Evolutionary conservation across 345 rosid genomes (phyloP), one percentile per base, ranked within the genome.

Genomic region (Heritiera fomes): DNA sequence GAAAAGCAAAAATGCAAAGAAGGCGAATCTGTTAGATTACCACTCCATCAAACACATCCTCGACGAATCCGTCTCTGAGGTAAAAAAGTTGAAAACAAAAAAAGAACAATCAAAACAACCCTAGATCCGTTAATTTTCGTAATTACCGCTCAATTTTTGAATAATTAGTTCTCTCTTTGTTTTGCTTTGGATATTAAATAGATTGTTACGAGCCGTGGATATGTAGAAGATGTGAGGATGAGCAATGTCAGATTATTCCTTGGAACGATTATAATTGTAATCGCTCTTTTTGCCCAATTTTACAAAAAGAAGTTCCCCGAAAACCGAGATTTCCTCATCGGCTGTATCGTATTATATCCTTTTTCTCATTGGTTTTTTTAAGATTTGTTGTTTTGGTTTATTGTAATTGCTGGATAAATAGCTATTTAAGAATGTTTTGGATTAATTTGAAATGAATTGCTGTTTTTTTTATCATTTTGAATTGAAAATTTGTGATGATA

Each of bases 261-360:
- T 72, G 99, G 99, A 60, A 53, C 87, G 50, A 79, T 91, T 9
- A 88, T 96, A 38, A 92, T 96, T 65, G 82, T 73, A 2, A 90
- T 94, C 67, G 99, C 99, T 62, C 94, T 96, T 63, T 76, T 92
- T 79, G 98, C 99, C 55, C 99, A 96, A 88, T 96, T 96, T 77
- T 96, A 96, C 95, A 96, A 94, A 71, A 96, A 96, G 90, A 96
- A 97, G 80, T 97, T 97, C 83, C 98, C 98, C 2, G 97, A 97
- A 88, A 97, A 97, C 74, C 82, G 87, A 6, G 90, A 93, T 56
- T 94, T 94, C 81, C 82, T 94, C 86, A 91, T 97, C 78, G 91
- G 80, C 60, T 97, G 99, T 91, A 93, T 97, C 75, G 89, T 28
- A 65, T 94, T 88, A 96, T 96, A 96, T 96, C 98, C 99, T 90